A percentile compares a stretch with the other conserved stretches of the same genome.
phyloP scores from a whole-genome alignment of 768 basidiomycete species.

The Lenzites betulinus region DNA sequence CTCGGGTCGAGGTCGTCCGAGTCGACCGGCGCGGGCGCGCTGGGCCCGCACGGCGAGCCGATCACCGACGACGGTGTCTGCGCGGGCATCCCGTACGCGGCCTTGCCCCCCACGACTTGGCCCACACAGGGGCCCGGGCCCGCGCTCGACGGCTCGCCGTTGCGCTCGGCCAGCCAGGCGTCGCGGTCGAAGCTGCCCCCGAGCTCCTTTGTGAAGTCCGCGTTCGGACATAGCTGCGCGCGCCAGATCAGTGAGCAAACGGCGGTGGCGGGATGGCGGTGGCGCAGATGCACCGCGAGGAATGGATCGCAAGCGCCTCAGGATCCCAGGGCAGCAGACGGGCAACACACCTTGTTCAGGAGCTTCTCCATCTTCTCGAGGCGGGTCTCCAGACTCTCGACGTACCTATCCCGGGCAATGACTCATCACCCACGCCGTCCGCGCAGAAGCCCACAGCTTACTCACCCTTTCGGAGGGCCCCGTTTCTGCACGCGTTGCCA shows the following conservation, averaged over 20 bases:
- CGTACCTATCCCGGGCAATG: slow-evolving; percentile 29
- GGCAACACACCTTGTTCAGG: slow-evolving; percentile 36
- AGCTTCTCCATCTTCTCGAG: slow-evolving; percentile 46
- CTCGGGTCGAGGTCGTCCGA: slow-evolving; percentile 33
- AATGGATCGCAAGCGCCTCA: background rate
- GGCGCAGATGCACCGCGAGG: background rate
- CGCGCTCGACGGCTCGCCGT: slow-evolving; percentile 21
- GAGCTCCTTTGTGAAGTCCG: slow-evolving; percentile 60
- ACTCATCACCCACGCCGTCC: background rate
- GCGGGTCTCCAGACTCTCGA: slow-evolving; percentile 44
- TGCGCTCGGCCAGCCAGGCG: slow-evolving; percentile 31
- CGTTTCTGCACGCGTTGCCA: slow-evolving; percentile 43
- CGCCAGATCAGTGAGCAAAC: too few relatives aligned
- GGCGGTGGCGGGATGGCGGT: too few relatives aligned
- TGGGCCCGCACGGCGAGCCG: slow-evolving; percentile 15
- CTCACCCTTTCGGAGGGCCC: slow-evolving; percentile 65
- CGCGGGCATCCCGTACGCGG: slow-evolving; percentile 24
- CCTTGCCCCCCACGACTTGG: background rate
- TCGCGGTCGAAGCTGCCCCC: slow-evolving; percentile 47
- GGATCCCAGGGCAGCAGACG: background rate
- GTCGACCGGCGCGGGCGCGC: slow-evolving; percentile 20
- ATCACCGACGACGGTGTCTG: slow-evolving; percentile 15
- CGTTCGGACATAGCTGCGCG: slow-evolving; percentile 62
- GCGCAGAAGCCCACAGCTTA: background rate
- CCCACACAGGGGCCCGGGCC: too few relatives aligned